Base-by-base conservation (phyloP, 2,329 filamentous ascomycete species). In the Sclerotinia glacialis region DNA sequence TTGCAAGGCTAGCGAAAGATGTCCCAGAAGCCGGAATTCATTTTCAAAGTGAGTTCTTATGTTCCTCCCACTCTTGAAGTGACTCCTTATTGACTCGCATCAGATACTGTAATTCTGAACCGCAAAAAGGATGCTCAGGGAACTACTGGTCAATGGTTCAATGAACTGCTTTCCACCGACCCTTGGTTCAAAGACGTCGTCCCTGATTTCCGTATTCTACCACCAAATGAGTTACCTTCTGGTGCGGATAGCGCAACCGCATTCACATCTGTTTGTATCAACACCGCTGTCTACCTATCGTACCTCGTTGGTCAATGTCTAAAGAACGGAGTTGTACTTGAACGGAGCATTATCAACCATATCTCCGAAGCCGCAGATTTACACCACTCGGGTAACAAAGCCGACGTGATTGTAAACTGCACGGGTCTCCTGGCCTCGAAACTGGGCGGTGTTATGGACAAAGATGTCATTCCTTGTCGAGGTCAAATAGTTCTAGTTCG, bases 181-280 rank as follows among this genome's bases (percentile, higher is more conserved):
- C 89, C 91, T 0, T 94, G 91, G 91, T 94, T 87, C 78, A 85
- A 84, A 74, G 80, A 86, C 60, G 78, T 92, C 1, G 85, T 93
- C 56, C 87, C 89, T 16, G 87, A 94, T 78, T 94, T 88, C 78
- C 84, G 85, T 68, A 79, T 86, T 67, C 78, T 94, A 4, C 75
- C 83, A 5, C 77, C 82, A 44, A 77, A 80, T 12, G 82, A 89
- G 71, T 79, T 96, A 1, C 85, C 86, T 0, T 72, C 80, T 0
- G 90, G 85, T 23, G 85, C 89, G 64, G 88, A 92, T 68, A 89
- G 89, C 14, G 93, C 87, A 31, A 90, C 86, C 61, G 82, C 84
- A 65, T 97, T 95, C 77, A 92, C 86, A 9, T 94, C 91, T 0
- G 88, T 97, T 50, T 97, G 93, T 79, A 94, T 97, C 77, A 97